These are phyloP conservation scores for Stagonosporopsis chrysanthemi DNA, from an alignment of 2,329 filamentous ascomycete species.

Conservation along the genomic window DNA sequence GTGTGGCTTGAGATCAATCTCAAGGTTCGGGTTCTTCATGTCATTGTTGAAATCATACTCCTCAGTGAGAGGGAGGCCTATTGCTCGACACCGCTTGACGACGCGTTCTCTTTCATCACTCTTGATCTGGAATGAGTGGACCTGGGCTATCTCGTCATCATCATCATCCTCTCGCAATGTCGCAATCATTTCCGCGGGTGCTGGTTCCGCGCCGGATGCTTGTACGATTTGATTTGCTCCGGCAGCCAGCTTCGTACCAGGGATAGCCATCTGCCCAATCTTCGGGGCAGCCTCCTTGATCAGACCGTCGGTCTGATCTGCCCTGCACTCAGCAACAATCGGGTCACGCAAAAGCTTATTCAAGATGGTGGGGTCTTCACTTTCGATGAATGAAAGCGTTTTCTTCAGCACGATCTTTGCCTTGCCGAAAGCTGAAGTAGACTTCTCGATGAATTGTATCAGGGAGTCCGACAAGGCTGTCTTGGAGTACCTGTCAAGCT, in stretches of 20 bases:
- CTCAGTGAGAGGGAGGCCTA: constrained; percentile 87
- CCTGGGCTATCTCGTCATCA: constrained; percentile 85
- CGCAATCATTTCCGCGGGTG: constrained; percentile 69
- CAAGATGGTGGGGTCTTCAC: constrained; percentile 83
- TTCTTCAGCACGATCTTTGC: constrained; percentile 94
- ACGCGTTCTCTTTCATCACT: constrained; percentile 84
- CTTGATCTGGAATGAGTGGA: constrained; percentile 91
- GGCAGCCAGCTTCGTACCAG: constrained; percentile 91
- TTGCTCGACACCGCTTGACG: constrained; percentile 85
- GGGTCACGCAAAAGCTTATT: constrained; percentile 86
- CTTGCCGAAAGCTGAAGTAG: constrained; percentile 91
- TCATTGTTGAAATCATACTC: constrained; percentile 98
- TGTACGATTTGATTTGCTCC: constrained; percentile 74
- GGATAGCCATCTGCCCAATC: constrained; percentile 87
- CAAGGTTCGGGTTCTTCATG: constrained; percentile 83
- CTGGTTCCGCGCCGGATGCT: constrained; percentile 38
- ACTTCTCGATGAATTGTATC: constrained; percentile 78
- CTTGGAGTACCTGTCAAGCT: constrained; percentile 87
- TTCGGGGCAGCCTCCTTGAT: constrained; percentile 84
- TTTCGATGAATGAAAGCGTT: constrained; percentile 94
- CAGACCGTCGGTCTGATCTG: constrained; percentile 76
- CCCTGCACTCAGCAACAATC: constrained; percentile 78
- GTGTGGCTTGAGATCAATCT: constrained; percentile 89
- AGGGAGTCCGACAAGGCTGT: constrained; percentile 84
- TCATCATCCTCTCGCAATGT: constrained; percentile 73